Base-by-base conservation (phyloP, 495 filamentous ascomycete species). In the Aspergillus haitiensis region DNA sequence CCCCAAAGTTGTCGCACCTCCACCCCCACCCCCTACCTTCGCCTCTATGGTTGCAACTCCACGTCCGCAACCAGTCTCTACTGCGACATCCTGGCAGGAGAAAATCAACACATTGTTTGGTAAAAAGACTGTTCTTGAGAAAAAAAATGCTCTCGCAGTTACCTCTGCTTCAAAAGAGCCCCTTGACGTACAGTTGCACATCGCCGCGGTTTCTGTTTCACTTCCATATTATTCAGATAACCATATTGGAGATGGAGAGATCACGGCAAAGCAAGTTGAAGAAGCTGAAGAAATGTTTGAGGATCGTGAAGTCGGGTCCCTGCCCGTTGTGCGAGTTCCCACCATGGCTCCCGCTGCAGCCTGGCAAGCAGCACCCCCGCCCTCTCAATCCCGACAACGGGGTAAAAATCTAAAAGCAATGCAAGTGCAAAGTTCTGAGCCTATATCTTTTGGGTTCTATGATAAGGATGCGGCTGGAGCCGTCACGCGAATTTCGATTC, bases 241-340 rank as follows among this genome's bases (percentile, higher is more conserved):
- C 12, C 68, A 65, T 10, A 55, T 55, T 21, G 75, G 75, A 36
- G 72, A 74, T 58, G 75, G 74, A n/a, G 72, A 78, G 51, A 52
- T 74, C 27, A 80, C 75, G 40, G 83, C 81, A 5, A 86, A 82
- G 61, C 83, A 83, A 27, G 86, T 88, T 64, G 87, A 86, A 34
- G 89, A 91, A 71, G 86, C 84, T 13, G 90, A 93, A 61, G 88
- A 88, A 57, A 88, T 91, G 62, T 91, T 93, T 56, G 90, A 91
- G 59, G 88, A 93, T 67, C 88, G 88, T 59, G 90, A 92, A 70
- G 88, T 87, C 69, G 90, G 88, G 5, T 92, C 88, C 44, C 71
- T 89, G 18, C 89, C 89, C 10, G 79, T 83, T 36, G 83, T 93
- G 13, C 83, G 81, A 50, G 77, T 92, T 4, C 88, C 90, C 11